phyloP scores from a whole-genome alignment of 306 rosid genomes.

The Dryas octopetala region DNA sequence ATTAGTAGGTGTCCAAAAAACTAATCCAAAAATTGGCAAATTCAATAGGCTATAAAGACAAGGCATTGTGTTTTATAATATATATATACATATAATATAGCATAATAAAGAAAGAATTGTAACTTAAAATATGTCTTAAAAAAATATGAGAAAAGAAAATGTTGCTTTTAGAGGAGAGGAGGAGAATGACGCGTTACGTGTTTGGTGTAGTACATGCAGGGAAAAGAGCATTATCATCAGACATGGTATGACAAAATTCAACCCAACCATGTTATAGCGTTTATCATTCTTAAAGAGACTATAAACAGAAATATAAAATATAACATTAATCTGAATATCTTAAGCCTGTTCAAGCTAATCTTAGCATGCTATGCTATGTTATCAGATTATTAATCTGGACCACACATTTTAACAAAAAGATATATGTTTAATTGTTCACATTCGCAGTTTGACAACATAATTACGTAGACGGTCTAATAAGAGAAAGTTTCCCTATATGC shows the following conservation, averaged over 20 bases:
- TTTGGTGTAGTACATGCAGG: slow-evolving; percentile 23
- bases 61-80: slow-evolving; percentile 10
- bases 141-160: not conserved
- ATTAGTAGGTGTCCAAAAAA: slow-evolving; percentile 38
- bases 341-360: not conserved
- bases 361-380: not conserved
- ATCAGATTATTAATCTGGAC: not conserved
- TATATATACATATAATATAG: not conserved
- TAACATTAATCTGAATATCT: not conserved
- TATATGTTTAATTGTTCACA: not conserved
- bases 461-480: no score
- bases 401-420: not conserved
- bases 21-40: slow-evolving; percentile 6
- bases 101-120: not conserved
- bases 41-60: slow-evolving; percentile 31
- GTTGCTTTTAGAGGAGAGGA: not conserved
- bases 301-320: not conserved
- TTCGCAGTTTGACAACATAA: not conserved
- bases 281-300: not conserved
- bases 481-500: no score
- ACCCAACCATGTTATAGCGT: slow-evolving; percentile 22
- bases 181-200: slow-evolving; percentile 37
- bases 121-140: not conserved
- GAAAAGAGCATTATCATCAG: slow-evolving; percentile 1
- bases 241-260: slow-evolving; percentile 29